Base-by-base conservation (phyloP, 1,284 basidiomycete genomes). In the Leccinum fallax region DNA sequence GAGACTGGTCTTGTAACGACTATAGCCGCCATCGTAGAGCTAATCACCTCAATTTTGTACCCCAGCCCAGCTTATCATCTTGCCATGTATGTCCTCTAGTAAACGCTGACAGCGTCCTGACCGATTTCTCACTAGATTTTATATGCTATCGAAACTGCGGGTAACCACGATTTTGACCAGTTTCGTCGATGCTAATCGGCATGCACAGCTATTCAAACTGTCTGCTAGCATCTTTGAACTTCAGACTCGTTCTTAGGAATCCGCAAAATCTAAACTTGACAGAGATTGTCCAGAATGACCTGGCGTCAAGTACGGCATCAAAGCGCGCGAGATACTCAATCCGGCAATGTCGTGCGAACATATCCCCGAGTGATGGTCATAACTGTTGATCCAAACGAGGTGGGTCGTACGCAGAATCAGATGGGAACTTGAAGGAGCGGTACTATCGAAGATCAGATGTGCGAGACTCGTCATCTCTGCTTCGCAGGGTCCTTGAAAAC, bases 201-300 rank as follows among this genome's bases (percentile, higher is more conserved):
- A 30, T 19, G n/a, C 40, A 43, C 13, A 67, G 66, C 19, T 67
- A 67, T 57, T 60, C 63, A 53, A 67, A 65, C 38, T 65, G 58
- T 52, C 16, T 65, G 36, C 24, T 66, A 15, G 63, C 60, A 7
- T 36, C 54, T 6, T 21, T 67, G 54, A 65, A 67, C 40, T 59
- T 59, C 11, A 56, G 59, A n/a, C 28, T 58, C 52, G 54, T 61
- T 56, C 32, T 61, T 32, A 48, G 57, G 19, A 59, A 19, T 24
- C 30, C 40, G 1, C 26, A 48, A 21, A 7, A 63, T 34, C 58
- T 24, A 11, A 49, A 57, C 16, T 7, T 48, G 15, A 54, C 26
- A 3, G 19, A 24, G 24, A 46, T 48, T n/a, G 55, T 63, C 34
- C 60, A 58, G 58, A 28, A 63, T 13, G 61, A 62, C 26, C 7